phyloP scores from a whole-genome alignment of 148 eudicot genomes.

The Chenopodium suecicum region DNA sequence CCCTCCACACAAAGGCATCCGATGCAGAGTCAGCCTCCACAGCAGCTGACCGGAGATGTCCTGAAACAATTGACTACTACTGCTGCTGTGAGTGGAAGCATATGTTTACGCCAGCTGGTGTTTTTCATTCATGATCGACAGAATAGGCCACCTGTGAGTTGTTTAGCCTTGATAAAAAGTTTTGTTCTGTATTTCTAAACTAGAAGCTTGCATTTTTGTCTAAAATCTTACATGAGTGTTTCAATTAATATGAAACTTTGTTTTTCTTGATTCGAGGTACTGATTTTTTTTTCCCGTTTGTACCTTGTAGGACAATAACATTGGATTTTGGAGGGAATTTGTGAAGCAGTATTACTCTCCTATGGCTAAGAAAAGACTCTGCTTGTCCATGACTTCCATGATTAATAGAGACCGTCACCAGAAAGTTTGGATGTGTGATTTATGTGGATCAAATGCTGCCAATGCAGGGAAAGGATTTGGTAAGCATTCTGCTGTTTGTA shows the following conservation, averaged over 20 bases:
- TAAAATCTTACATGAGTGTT: neutral
- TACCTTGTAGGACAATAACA: slow-evolving; percentile 44
- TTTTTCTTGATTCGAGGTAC: neutral
- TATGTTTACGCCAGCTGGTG: slow-evolving; percentile 34
- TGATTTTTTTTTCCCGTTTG: neutral
- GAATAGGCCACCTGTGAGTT: slow-evolving; percentile 44
- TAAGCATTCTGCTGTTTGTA: slow-evolving; percentile 27
- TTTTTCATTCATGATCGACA: slow-evolving; percentile 28
- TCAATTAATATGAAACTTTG: neutral
- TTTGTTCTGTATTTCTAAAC: neutral
- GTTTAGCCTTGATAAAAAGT: neutral
- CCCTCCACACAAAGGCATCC: slow-evolving; percentile 17
- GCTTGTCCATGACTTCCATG: slow-evolving; percentile 31
- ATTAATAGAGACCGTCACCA: slow-evolving; percentile 15
- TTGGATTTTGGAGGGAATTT: slow-evolving; percentile 45
- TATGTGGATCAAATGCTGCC: slow-evolving; percentile 39
- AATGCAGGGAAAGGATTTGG: slow-evolving; percentile 51
- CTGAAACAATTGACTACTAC: neutral
- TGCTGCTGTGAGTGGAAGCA: slow-evolving; percentile 4
- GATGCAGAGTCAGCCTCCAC: slow-evolving; percentile 22
- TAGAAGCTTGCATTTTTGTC: neutral
- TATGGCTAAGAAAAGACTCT: slow-evolving; percentile 43
- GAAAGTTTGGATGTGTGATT: slow-evolving; percentile 36
- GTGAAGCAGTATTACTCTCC: slow-evolving; percentile 42
- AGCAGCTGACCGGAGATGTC: neutral